Percentiles rank a stretch among this genome's conserved stretches.
Conservation (phyloP, 306 rosid genomes). For the Rubus idaeus region DNA sequence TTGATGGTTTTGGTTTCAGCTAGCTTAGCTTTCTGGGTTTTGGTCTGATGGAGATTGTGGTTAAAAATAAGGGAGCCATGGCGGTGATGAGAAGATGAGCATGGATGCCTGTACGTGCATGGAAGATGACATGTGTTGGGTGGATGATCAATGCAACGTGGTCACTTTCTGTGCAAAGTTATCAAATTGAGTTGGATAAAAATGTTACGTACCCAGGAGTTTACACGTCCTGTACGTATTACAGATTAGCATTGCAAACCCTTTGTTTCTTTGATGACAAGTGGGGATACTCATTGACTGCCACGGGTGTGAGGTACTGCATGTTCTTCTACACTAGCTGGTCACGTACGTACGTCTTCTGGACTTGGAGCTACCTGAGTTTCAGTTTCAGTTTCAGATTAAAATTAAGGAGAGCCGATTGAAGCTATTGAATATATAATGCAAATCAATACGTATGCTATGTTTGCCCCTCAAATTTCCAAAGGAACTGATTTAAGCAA, state of each 20-base stretch:
- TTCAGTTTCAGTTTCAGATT: no score
- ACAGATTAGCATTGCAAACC: not conserved
- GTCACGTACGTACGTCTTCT: not conserved
- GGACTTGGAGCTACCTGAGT: not conserved
- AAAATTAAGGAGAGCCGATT: no score
- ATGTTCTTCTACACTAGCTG: not conserved
- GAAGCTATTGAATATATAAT: no score
- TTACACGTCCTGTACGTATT: constrained; percentile 18
- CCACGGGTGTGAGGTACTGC: not conserved
- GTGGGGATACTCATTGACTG: not conserved
- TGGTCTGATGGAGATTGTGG: not conserved
- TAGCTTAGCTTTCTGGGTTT: not conserved
- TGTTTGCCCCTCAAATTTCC: no score
- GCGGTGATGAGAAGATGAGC: constrained; percentile 36
- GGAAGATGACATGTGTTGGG: constrained; percentile 43
- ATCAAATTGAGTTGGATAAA: constrained; percentile 26
- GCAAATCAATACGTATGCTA: no score
- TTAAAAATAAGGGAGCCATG: constrained; percentile 27
- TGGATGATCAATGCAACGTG: constrained; percentile 37
- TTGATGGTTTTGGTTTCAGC: not conserved
- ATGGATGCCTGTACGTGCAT: constrained; percentile 40
- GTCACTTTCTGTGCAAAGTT: not conserved
- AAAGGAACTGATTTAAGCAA: no score
- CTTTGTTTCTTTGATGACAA: constrained; percentile 17
- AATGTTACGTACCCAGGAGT: not conserved